Base-by-base conservation (phyloP, 352 stramenopile genomes). In the Bremia lactucae region DNA sequence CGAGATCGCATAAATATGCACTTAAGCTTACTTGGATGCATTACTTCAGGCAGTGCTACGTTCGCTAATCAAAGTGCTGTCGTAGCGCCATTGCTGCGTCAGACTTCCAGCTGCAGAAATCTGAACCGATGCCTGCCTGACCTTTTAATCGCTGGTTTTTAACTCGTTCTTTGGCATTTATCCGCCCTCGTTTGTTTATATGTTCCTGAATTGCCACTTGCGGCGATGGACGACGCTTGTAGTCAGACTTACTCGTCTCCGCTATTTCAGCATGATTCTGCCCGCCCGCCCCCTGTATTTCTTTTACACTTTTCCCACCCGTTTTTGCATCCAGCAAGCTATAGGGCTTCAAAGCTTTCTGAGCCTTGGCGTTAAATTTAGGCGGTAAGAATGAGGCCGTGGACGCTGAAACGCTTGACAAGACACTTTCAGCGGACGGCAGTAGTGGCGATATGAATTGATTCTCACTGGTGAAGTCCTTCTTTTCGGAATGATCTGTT, bases 81-180 rank as follows among this genome's bases (percentile, higher is more conserved):
- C 79, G 64, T 40, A 88, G 46, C 6, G 55, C 45, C 79, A 91
- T 91, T 61, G 89, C 79, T 6, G 69, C 71, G 47, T 91, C 79
- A 19, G 68, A 79, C 42, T 87, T 84, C 79, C 79, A 91, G 18
- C 47, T 34, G 16, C 67, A 61, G 22, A 89, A 91, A 42, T 89
- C 62, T 14, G 70, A 75, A 22, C 79, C 79, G 24, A 91, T 88
- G 21, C 76, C 79, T 31, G 75, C 69, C 39, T 91, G 79, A 21
- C 79, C 76, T 21, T 72, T 78, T 16, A 68, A 33, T 7, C 79
- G 61, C 55, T 91, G 79, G 15, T 54, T 52, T 49, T 88, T 91
- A 9, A 88, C 72, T 9, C 71, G 69, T 24, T 87, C 79, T 38
- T 87, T 91, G 25, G 59, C 71, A 28, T 64, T 60, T 42, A 49